phyloP scores from a whole-genome alignment of 2,329 filamentous ascomycete species.

The Cadophora gregata region DNA sequence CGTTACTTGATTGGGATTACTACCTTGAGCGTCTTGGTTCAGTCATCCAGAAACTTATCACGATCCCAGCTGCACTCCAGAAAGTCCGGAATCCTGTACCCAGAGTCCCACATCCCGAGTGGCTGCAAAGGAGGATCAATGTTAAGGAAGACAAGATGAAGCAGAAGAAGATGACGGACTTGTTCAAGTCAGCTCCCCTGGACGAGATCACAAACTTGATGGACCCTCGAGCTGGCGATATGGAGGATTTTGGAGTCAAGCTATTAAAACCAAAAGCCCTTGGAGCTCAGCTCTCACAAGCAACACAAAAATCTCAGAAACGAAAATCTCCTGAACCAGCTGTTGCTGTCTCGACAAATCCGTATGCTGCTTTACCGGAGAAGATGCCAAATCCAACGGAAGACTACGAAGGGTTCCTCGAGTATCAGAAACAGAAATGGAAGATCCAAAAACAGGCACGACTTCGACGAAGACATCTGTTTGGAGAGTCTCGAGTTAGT shows the following conservation, averaged over 20 bases:
- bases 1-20: slow-evolving; percentile 94
- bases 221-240: slow-evolving; percentile 63
- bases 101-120: slow-evolving; percentile 91
- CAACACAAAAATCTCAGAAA: slow-evolving; percentile 65
- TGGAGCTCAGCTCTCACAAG: slow-evolving; percentile 54
- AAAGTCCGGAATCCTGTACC: slow-evolving; percentile 95
- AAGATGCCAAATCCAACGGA: slow-evolving; percentile 84
- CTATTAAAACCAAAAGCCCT: slow-evolving; percentile 69
- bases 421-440: slow-evolving; percentile 99
- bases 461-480: slow-evolving; percentile 83
- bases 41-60: slow-evolving; percentile 98
- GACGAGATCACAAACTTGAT: slow-evolving; percentile 74
- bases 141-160: slow-evolving; percentile 97
- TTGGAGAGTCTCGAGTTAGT: slow-evolving; percentile 80
- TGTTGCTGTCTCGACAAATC: slow-evolving; percentile 68
- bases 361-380: slow-evolving; percentile 80
- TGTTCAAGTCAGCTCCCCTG: slow-evolving; percentile 78
- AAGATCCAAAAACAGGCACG: slow-evolving; percentile 94
- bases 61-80: slow-evolving; percentile 94
- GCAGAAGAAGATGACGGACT: slow-evolving; percentile 97
- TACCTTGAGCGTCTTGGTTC: slow-evolving; percentile 95
- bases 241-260: slow-evolving; percentile 81
- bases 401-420: slow-evolving; percentile 86
- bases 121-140: slow-evolving; percentile 92
- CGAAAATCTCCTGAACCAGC: slow-evolving; percentile 74